phyloP scores from a whole-genome alignment of 331 rosid genomes.

The Quercus tomentella region DNA sequence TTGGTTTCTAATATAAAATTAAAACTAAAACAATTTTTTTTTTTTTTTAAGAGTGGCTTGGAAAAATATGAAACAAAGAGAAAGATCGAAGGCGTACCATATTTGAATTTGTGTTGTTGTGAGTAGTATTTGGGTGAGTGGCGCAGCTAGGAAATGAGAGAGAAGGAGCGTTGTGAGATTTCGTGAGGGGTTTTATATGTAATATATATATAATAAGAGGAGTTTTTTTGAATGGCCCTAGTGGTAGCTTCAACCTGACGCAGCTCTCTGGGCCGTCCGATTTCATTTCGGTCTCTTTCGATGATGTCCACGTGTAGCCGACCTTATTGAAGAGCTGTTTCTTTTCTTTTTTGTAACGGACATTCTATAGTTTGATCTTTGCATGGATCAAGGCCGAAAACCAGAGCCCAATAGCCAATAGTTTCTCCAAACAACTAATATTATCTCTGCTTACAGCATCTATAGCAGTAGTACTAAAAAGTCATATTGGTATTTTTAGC shows the following conservation, averaged over 20 bases:
- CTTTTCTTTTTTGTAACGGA: too few relatives aligned
- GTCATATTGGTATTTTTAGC: too few relatives aligned
- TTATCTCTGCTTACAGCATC: too few relatives aligned
- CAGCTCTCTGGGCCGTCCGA: conserved; percentile 42
- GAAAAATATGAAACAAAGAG: neutral
- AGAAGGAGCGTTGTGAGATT: neutral
- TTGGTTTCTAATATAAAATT: too few relatives aligned
- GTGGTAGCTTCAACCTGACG: conserved; percentile 39
- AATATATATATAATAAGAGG: neutral
- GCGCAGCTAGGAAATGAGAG: neutral
- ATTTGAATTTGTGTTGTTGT: neutral
- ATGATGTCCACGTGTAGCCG: neutral
- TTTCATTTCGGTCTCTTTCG: neutral
- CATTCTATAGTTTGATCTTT: too few relatives aligned
- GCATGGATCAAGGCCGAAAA: too few relatives aligned
- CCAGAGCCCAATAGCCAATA: too few relatives aligned
- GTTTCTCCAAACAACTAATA: too few relatives aligned
- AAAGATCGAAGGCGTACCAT: conserved; percentile 15
- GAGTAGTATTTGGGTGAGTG: neutral
- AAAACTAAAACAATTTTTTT: too few relatives aligned
- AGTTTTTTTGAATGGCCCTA: conserved; percentile 9
- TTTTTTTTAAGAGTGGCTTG: too few relatives aligned
- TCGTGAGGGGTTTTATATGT: conserved; percentile 17
- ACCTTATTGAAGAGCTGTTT: too few relatives aligned
- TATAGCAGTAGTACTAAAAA: too few relatives aligned